Evolutionary conservation across 305 asterid species (phyloP), one percentile per base, ranked within the genome.

Genomic region (Lippia alba): DNA sequence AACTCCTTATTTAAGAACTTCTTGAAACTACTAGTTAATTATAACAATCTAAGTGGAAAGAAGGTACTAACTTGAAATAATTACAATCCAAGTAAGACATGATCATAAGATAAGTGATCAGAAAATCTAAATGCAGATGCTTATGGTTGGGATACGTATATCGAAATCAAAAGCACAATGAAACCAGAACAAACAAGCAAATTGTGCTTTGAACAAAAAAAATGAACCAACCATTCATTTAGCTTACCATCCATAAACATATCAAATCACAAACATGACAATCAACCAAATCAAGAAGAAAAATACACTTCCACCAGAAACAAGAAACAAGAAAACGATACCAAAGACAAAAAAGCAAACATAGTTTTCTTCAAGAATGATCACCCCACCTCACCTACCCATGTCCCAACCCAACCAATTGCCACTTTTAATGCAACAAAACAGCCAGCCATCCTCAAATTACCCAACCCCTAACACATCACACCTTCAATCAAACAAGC

Each of bases 11-110:
- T 66, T 15, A 55, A 11, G 67, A 20, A 19, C 14, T 40, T 11
- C 55, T 39, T 44, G 71, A 61, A 30, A 70, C 61, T 24, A 50
- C 36, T 60, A 44, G 51, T 64, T 48, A 76, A 65, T 41, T 12
- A 24, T 24, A 49, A 11, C 15, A 33, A 46, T 30, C 2, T 32
- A 57, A 69, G 18, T 14, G 60, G 45, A 33, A 45, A n/a, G 33
- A 39, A 53, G n/a, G 16, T 30, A 39, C 46, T 16, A 41, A 49
- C 51, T 61, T 34, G 67, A 64, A 17, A 75, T 36, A 6, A 20
- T 56, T 44, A 17, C 12, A 0, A 9, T 8, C 78, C 8, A 62
- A 56, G 39, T 16, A 14, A 46, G 19, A 56, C 20, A 45, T 50
- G 34, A 15, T 32, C n/a, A 36, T 59, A 39, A 61, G 40, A 71